These are phyloP conservation scores for Quercus berberidifolia DNA, from an alignment of 306 rosid genomes.

Conservation along the genomic window DNA sequence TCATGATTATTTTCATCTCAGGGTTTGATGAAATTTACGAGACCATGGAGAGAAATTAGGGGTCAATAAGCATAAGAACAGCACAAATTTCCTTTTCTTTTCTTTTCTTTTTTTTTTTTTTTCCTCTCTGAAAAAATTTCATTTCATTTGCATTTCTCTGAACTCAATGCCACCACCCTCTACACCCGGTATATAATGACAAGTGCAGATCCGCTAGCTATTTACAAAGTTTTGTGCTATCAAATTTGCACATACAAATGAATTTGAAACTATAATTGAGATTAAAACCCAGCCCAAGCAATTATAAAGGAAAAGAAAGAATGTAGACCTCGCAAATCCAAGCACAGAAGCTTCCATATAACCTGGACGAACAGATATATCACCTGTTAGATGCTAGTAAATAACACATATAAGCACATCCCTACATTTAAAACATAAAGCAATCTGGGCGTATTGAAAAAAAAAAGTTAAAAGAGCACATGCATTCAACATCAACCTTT, in stretches of 20 bases:
- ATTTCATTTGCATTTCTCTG: neutral
- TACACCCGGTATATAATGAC: conserved; percentile 24
- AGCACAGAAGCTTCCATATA: conserved; percentile 38
- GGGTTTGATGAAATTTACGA: neutral
- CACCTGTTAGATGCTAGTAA: conserved; percentile 3
- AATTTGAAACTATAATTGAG: conserved; percentile 29
- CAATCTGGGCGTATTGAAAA: neutral
- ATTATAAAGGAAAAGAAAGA: conserved; percentile 7
- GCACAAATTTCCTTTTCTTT: too few relatives aligned
- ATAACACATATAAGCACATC: neutral
- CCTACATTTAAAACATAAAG: neutral
- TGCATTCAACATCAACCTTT: neutral
- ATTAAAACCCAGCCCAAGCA: conserved; percentile 32
- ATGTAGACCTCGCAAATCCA: conserved; percentile 35
- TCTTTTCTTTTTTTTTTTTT: neutral
- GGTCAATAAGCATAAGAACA: neutral
- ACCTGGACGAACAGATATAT: conserved; percentile 34
- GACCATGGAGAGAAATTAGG: neutral
- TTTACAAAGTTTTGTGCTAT: conserved; percentile 61
- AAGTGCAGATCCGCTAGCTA: conserved; percentile 47
- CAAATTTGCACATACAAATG: conserved; percentile 41
- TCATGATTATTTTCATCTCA: too few relatives aligned
- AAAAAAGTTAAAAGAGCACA: neutral
- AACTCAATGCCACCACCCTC: conserved; percentile 44
- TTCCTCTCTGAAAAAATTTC: neutral